Evolutionary conservation across 2,329 filamentous ascomycete species (phyloP).

Genomic region (Neonectria ditissima): DNA sequence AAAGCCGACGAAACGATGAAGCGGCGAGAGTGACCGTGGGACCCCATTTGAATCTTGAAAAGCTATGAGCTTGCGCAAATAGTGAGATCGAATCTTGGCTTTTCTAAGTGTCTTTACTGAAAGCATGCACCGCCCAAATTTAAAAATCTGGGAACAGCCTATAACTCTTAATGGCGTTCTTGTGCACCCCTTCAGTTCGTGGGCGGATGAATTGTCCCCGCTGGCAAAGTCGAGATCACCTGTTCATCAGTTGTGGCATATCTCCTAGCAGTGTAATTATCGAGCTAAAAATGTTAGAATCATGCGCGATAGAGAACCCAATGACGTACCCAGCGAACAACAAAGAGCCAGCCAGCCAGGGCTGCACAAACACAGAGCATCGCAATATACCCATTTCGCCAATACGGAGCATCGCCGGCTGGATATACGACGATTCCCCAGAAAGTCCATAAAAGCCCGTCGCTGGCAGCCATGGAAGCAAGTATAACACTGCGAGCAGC

Average conservation of each 20-base stretch:
- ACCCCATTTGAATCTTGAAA: no score
- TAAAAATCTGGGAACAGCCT: no score
- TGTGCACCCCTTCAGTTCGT: neutral
- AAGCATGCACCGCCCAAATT: neutral
- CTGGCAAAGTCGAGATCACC: neutral
- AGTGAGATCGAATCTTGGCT: no score
- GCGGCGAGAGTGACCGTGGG: no score
- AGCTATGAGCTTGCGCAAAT: no score
- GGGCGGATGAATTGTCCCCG: neutral
- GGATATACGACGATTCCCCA: slow-evolving; percentile 59
- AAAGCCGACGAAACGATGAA: no score
- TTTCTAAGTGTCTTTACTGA: neutral
- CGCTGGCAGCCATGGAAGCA: slow-evolving; percentile 55
- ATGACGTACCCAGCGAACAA: neutral
- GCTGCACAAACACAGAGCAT: slow-evolving; percentile 37
- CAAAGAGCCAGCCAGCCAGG: slow-evolving; percentile 29
- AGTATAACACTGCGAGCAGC: slow-evolving; percentile 54
- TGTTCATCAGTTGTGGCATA: neutral
- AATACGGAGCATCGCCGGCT: slow-evolving; percentile 57
- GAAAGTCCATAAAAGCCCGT: slow-evolving; percentile 56
- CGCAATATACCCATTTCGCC: slow-evolving; percentile 45
- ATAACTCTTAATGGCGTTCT: no score
- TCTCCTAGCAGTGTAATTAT: neutral
- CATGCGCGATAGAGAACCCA: neutral
- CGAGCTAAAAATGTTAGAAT: neutral